These are phyloP conservation scores for Suillus ampliporus DNA, from an alignment of 768 basidiomycete species.

Conservation along the genomic window DNA sequence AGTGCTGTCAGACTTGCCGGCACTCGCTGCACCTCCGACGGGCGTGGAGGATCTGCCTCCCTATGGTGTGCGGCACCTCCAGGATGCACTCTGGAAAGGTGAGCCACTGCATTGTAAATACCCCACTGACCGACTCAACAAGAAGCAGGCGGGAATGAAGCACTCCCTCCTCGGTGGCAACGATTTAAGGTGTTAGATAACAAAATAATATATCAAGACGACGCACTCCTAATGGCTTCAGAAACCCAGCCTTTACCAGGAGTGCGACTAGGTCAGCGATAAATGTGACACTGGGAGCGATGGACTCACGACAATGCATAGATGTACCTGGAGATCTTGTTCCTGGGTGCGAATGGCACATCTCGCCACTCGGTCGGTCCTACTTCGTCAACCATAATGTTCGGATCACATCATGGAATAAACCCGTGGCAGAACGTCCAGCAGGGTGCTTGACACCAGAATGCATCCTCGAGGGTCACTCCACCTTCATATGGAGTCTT, in stretches of 20 bases:
- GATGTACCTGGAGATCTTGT: no score
- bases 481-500: no score
- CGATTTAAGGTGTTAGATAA: background rate
- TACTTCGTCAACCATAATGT: no score
- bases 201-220: background rate
- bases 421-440: no score
- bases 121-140: background rate
- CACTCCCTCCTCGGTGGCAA: background rate
- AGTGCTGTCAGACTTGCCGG: background rate
- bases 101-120: background rate
- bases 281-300: no score
- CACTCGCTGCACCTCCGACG: background rate
- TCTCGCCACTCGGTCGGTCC: no score
- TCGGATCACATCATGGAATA: no score
- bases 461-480: no score
- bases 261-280: no score
- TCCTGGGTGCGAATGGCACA: no score
- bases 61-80: background rate
- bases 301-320: no score
- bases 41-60: background rate
- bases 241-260: background rate
- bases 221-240: background rate
- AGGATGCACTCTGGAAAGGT: background rate
- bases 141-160: background rate
- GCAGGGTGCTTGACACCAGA: no score